Evolutionary conservation across 192 early-diverging fungal species (phyloP).

Genomic region (Pilobolus umbonatus): DNA sequence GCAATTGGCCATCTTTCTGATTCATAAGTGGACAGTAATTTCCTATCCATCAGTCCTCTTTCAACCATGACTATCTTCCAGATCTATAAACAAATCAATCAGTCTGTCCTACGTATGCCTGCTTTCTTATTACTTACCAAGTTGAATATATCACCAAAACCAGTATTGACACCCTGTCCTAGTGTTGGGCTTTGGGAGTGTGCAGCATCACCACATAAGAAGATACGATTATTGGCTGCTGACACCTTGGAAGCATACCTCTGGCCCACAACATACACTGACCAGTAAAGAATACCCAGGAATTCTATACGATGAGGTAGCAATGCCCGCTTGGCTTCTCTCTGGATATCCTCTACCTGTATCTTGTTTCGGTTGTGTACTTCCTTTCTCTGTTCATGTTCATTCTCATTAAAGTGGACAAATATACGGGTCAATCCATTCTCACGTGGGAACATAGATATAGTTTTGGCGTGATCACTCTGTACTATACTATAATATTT

Average conservation of each 20-base stretch:
- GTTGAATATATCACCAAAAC: constrained; percentile 31
- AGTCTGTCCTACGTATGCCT: neutral
- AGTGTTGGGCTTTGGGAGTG: constrained; percentile 31
- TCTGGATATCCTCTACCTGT: constrained; percentile 28
- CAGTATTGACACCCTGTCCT: constrained; percentile 31
- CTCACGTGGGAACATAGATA: constrained; percentile 26
- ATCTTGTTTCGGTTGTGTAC: constrained; percentile 28
- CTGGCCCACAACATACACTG: constrained; percentile 27
- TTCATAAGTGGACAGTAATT: constrained; percentile 13
- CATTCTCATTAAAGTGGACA: constrained; percentile 29
- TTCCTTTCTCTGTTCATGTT: constrained; percentile 18
- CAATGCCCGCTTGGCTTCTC: constrained; percentile 25
- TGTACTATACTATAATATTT: constrained; percentile 20
- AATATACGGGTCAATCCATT: constrained; percentile 27
- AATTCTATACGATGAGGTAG: constrained; percentile 26
- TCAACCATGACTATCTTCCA: constrained; percentile 31
- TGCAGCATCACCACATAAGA: constrained; percentile 24
- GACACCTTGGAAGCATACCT: constrained; percentile 14
- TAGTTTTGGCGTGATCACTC: constrained; percentile 17
- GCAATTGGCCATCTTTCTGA: constrained; percentile 19
- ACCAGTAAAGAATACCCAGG: constrained; percentile 25
- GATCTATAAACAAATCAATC: constrained; percentile 6
- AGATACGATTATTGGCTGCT: constrained; percentile 6
- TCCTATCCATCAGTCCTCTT: neutral
- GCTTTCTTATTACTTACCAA: constrained; percentile 7